Conservation (phyloP, 345 rosid genomes). For the Microthlaspi erraticum region DNA sequence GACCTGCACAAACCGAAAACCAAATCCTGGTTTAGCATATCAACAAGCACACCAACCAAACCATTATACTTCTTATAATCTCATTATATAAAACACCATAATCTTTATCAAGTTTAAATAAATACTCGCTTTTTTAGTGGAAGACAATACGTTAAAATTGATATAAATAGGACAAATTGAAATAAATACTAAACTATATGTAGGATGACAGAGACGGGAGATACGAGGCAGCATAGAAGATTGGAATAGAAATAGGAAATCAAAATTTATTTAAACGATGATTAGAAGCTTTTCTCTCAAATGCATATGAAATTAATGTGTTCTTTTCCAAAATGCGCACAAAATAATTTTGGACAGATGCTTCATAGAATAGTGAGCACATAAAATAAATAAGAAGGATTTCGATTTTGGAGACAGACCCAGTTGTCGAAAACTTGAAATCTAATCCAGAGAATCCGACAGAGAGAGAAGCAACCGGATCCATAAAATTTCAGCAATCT, state of each 20-base stretch:
- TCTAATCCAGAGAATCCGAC: constrained; percentile 48
- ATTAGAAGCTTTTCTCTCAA: constrained; percentile 22
- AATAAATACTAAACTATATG: background rate
- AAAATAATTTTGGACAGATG: constrained; percentile 44
- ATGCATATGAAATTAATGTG: constrained; percentile 46
- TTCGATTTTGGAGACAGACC: constrained; percentile 46
- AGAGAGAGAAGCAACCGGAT: constrained; percentile 60
- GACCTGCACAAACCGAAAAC: constrained; percentile 43
- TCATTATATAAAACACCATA: background rate
- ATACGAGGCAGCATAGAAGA: constrained; percentile 41
- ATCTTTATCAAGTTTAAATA: background rate
- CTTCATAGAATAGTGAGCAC: constrained; percentile 37
- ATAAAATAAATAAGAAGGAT: constrained; percentile 8
- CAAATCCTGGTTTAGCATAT: constrained; percentile 15
- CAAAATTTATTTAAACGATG: constrained; percentile 41
- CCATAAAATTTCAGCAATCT: constrained; percentile 46
- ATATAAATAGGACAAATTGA: constrained; percentile 25
- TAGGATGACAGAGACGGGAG: constrained; percentile 26
- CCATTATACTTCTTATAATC: constrained; percentile 9
- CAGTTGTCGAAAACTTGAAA: constrained; percentile 71
- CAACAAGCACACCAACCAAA: constrained; percentile 11
- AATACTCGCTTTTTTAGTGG: background rate
- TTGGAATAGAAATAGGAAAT: constrained; percentile 32
- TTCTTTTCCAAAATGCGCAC: constrained; percentile 44
- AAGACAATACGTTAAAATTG: constrained; percentile 11